A percentile compares a stretch with the other conserved stretches of the same genome.
These are phyloP conservation scores for Lachancea meyersii DNA, from an alignment of 805 yeast species.

Conservation along the genomic window DNA sequence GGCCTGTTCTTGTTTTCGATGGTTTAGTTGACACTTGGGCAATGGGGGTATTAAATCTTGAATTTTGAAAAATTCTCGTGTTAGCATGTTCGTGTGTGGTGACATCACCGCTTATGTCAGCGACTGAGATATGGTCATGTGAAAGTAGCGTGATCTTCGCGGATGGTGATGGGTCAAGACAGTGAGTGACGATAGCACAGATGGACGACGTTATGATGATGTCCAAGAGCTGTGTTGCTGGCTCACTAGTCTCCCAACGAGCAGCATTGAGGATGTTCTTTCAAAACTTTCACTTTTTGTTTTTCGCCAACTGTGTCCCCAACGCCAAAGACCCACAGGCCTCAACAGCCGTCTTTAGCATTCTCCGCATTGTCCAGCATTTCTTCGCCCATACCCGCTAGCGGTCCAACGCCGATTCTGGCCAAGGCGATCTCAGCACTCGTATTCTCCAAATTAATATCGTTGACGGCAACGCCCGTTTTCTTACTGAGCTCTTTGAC, in stretches of 20 bases:
- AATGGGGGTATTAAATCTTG: neutral
- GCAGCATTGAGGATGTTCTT: too few species aligned
- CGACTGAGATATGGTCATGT: too few species aligned
- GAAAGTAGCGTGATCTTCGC: too few species aligned
- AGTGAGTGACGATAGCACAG: too few species aligned
- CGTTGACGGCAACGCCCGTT: slow-evolving; percentile 38
- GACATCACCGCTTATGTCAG: neutral
- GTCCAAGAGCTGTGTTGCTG: too few species aligned
- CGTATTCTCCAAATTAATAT: slow-evolving; percentile 49
- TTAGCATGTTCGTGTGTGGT: neutral
- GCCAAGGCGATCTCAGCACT: slow-evolving; percentile 75
- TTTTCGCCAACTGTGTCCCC: neutral
- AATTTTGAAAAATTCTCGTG: neutral
- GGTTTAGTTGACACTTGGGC: neutral
- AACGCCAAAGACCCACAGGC: neutral
- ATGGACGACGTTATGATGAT: too few species aligned
- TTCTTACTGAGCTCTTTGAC: slow-evolving; percentile 48
- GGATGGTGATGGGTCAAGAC: too few species aligned
- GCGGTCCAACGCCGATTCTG: slow-evolving; percentile 76
- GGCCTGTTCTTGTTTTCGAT: neutral
- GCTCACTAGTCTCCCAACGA: too few species aligned
- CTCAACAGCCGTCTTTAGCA: neutral
- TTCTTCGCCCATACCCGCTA: slow-evolving; percentile 38
- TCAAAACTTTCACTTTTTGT: neutral
- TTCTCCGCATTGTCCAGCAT: neutral